Base-by-base conservation (phyloP, 495 filamentous ascomycete species). In the Hypoxylon rickii region DNA sequence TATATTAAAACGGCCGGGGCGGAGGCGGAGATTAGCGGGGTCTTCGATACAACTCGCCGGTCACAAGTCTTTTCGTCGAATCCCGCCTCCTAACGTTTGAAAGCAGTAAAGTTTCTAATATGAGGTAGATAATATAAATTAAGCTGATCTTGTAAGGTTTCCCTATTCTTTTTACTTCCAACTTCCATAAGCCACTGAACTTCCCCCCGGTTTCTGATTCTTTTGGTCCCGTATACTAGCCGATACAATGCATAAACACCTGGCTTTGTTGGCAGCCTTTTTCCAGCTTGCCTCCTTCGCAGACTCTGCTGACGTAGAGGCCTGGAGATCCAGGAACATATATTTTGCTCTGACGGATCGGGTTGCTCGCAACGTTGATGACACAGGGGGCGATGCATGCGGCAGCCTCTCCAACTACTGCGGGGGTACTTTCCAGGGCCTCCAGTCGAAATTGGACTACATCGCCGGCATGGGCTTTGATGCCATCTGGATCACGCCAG, bases 401-500 rank as follows among this genome's bases (percentile, higher is more conserved):
- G 33, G 63, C 17, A 78, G 90, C 69, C 78, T 79, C 17, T 70
- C 66, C 1, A 73, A 77, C 33, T 92, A 91, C 73, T 95, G 89
- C 55, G 89, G 88, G 34, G 90, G 90, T 7, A 86, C 84, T 24
- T 93, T 83, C 76, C 73, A 75, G 49, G 90, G 89, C 3, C 82
- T 95, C 44, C 84, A 86, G 48, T 80, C 86, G 24, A 78, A 85
- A 51, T 71, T 89, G 24, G 85, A 87, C 68, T 78, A 89, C 58
- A 89, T 93, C 64, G 80, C 90, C 61, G 76, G 77, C 47, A 88
- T 93, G 84, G 88, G 90, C 12, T 92, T 93, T 58, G 87, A 86
- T 32, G 88, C 89, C 17, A 83, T 92, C 39, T 93, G 89, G 89
- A 94, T 92, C 45, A 88, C 86, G 0, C 90, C 89, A 0, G 75